phyloP scores from a whole-genome alignment of 2,329 filamentous ascomycete species.

The Claviceps capensis region DNA sequence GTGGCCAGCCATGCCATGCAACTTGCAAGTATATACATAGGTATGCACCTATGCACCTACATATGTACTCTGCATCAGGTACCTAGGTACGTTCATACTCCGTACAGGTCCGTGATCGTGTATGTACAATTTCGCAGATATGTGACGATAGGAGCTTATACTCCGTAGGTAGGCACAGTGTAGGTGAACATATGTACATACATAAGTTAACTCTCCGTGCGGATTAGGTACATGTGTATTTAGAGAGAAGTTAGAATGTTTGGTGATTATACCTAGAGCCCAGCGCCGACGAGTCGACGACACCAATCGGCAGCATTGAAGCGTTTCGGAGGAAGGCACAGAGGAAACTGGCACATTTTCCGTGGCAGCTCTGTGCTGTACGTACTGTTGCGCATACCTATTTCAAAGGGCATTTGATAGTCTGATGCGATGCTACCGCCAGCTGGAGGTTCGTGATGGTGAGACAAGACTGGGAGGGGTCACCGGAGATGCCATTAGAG shows the following conservation, averaged over 20 bases:
- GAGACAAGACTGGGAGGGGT: background rate
- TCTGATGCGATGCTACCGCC: background rate
- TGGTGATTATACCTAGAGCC: background rate
- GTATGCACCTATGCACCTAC: too few relatives aligned
- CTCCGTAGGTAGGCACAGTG: too few relatives aligned
- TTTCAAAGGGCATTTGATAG: background rate
- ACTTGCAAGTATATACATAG: too few relatives aligned
- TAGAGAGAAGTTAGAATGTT: too few relatives aligned
- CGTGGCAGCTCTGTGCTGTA: background rate
- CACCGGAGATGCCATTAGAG: background rate
- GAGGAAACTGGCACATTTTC: background rate
- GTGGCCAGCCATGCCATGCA: background rate
- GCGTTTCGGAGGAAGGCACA: background rate
- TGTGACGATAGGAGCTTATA: background rate
- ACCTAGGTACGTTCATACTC: too few relatives aligned
- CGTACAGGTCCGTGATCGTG: too few relatives aligned
- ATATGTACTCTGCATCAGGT: too few relatives aligned
- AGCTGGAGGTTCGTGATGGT: background rate
- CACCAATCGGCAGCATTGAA: background rate
- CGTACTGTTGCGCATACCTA: too few relatives aligned
- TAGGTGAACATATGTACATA: too few relatives aligned
- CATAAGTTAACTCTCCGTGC: too few relatives aligned
- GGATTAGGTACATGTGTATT: too few relatives aligned
- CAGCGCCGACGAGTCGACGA: background rate
- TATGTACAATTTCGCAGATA: background rate